Conservation (phyloP, 805 yeast genomes). For the Debaryomyces tyrocola region DNA sequence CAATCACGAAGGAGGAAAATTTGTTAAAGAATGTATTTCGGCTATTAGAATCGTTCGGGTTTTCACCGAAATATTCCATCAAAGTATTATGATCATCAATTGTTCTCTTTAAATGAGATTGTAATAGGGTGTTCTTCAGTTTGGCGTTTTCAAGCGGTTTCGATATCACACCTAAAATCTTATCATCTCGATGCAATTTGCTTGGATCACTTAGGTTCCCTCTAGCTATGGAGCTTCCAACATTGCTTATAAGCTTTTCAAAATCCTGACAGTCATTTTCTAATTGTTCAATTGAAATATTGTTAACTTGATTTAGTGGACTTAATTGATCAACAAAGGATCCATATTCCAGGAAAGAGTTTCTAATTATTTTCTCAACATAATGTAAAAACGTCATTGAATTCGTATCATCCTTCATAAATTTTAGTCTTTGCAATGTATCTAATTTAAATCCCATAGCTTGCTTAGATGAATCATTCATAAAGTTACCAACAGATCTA, state of each 20-base stretch:
- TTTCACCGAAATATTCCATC: conserved; percentile 91
- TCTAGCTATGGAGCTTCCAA: conserved; percentile 67
- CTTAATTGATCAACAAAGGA: conserved; percentile 72
- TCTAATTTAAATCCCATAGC: conserved; percentile 90
- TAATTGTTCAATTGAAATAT: conserved; percentile 79
- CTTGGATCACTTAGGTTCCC: conserved; percentile 85
- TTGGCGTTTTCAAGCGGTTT: conserved; percentile 76
- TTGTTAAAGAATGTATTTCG: conserved; percentile 72
- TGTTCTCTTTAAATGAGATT: conserved; percentile 62
- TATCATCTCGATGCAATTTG: conserved; percentile 81
- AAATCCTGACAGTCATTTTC: conserved; percentile 69
- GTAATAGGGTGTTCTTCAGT: conserved; percentile 62
- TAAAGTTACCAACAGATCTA: conserved; percentile 89
- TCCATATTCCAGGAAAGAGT: conserved; percentile 76
- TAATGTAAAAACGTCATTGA: conserved; percentile 88
- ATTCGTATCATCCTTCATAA: conserved; percentile 86
- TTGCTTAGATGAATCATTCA: conserved; percentile 91
- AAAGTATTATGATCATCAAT: conserved; percentile 64
- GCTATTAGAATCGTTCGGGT: conserved; percentile 64
- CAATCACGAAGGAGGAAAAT: conserved; percentile 74
- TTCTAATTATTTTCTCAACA: conserved; percentile 85
- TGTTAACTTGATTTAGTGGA: conserved; percentile 59
- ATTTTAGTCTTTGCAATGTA: conserved; percentile 84
- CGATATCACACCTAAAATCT: conserved; percentile 57
- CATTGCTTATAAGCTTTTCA: conserved; percentile 61